A percentile compares a stretch with the other conserved stretches of the same genome.
phyloP scores from a whole-genome alignment of 2,329 filamentous ascomycete genomes.

The Neofusicoccum parvum region DNA sequence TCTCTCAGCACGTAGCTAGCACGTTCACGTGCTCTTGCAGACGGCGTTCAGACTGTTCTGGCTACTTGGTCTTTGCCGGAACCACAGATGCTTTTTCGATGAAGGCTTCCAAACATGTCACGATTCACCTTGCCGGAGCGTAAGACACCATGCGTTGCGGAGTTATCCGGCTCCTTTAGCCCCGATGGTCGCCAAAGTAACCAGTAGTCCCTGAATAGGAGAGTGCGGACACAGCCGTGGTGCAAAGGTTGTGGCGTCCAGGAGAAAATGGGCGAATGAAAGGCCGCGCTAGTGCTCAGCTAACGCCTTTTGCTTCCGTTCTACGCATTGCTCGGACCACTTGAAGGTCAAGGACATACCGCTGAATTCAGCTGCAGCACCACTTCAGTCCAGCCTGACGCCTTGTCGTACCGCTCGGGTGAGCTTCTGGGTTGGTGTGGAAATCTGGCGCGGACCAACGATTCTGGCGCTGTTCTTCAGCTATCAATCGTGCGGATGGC shows the following conservation, averaged over 20 bases:
- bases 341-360: neutral
- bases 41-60: neutral
- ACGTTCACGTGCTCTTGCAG: neutral
- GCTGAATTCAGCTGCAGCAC: neutral
- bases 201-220: neutral
- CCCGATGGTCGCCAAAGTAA: too few relatives aligned
- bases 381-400: neutral
- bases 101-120: neutral
- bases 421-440: neutral
- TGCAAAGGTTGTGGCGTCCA: neutral
- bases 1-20: neutral
- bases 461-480: neutral
- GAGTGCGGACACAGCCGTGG: neutral
- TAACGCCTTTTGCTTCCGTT: neutral
- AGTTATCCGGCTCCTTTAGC: neutral
- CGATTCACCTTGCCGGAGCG: neutral
- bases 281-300: neutral
- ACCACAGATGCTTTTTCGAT: neutral
- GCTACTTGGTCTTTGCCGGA: neutral
- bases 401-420: neutral
- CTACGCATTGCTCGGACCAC: neutral
- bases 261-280: neutral
- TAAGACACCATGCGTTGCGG: neutral
- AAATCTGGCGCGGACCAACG: neutral
- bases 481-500: neutral